Conservation (phyloP, 1,284 basidiomycete species). For the Nidula niveotomentosa region DNA sequence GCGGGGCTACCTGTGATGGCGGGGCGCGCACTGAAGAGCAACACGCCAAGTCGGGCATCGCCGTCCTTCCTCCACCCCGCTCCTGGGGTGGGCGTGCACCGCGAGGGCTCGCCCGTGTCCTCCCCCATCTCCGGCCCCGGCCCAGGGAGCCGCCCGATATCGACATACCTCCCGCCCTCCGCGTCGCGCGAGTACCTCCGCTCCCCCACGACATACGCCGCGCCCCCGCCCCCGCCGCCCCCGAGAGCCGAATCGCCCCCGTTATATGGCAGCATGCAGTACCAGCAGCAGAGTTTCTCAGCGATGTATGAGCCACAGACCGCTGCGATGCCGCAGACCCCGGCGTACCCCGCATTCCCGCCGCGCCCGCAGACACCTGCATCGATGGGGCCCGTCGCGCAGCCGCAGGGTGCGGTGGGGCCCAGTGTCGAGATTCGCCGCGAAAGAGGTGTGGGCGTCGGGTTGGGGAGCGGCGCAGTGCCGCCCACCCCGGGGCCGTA, state of each 20-base stretch:
- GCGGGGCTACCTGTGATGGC: background rate
- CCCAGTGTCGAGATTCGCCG: constrained; percentile 66
- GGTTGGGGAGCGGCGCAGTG: constrained; percentile 10
- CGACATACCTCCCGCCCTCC: constrained; percentile 29
- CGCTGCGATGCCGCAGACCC: constrained; percentile 48
- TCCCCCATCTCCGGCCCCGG: constrained; percentile 1
- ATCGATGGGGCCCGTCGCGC: constrained; percentile 53
- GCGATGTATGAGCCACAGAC: constrained; percentile 2
- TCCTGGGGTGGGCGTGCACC: constrained; percentile 8
- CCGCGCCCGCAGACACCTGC: constrained; percentile 50
- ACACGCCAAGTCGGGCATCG: constrained; percentile 22
- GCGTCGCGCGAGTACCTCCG: constrained; percentile 35
- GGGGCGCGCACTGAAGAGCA: constrained; percentile 30
- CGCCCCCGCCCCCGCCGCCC: constrained; percentile 32
- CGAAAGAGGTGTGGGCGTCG: constrained; percentile 35
- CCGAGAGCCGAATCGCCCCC: constrained; percentile 6
- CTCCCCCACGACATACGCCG: constrained; percentile 50
- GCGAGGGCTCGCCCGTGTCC: constrained; percentile 19
- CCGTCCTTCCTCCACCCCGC: constrained; percentile 22
- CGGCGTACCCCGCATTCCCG: constrained; percentile 71
- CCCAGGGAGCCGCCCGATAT: constrained; percentile 5
- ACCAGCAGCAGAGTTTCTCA: constrained; percentile 4
- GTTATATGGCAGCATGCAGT: background rate
- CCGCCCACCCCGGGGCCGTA: constrained; percentile 60
- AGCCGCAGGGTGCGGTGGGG: constrained; percentile 44